phyloP scores from a whole-genome alignment of 2,329 filamentous ascomycete genomes.

The Cladosporium phlei region DNA sequence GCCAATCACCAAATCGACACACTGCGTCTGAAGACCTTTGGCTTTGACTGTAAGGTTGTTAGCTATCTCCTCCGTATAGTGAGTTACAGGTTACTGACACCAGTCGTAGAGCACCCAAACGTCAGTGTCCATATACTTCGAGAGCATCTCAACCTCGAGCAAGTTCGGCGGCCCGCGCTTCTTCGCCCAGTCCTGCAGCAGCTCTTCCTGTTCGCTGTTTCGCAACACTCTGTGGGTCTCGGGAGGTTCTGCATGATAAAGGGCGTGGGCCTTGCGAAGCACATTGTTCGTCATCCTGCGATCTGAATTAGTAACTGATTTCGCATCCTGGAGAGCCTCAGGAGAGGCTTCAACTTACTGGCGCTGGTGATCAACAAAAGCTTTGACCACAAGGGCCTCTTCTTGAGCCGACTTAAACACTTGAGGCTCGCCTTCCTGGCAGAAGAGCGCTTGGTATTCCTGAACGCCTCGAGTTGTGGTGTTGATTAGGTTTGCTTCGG shows the following conservation, averaged over 20 bases:
- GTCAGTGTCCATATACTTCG: conserved; percentile 6
- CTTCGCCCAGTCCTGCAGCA: conserved; percentile 15
- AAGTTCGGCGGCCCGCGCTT: conserved; percentile 14
- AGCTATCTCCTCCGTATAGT: too few species aligned
- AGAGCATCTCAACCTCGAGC: conserved; percentile 16
- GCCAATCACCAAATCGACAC: neutral
- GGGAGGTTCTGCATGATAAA: neutral
- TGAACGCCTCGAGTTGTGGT: neutral
- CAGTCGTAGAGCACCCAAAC: conserved; percentile 12
- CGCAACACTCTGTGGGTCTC: conserved; percentile 3
- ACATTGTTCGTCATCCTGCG: neutral
- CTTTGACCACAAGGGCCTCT: neutral
- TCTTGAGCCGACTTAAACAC: neutral
- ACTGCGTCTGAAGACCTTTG: conserved; percentile 3
- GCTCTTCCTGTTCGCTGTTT: conserved; percentile 7
- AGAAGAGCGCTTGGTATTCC: neutral
- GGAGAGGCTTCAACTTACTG: neutral
- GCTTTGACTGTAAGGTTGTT: conserved; percentile 16
- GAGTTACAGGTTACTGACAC: conserved; percentile 20
- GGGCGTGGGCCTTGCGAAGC: neutral
- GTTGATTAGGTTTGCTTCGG: neutral
- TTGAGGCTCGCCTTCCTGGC: neutral
- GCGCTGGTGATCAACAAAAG: neutral
- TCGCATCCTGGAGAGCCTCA: too few species aligned
- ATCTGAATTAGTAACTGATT: neutral